A percentile compares a stretch with the other conserved stretches of the same genome.
These are phyloP conservation scores for Gomphus bonarii DNA, from an alignment of 1,284 basidiomycete genomes.

Conservation along the genomic window DNA sequence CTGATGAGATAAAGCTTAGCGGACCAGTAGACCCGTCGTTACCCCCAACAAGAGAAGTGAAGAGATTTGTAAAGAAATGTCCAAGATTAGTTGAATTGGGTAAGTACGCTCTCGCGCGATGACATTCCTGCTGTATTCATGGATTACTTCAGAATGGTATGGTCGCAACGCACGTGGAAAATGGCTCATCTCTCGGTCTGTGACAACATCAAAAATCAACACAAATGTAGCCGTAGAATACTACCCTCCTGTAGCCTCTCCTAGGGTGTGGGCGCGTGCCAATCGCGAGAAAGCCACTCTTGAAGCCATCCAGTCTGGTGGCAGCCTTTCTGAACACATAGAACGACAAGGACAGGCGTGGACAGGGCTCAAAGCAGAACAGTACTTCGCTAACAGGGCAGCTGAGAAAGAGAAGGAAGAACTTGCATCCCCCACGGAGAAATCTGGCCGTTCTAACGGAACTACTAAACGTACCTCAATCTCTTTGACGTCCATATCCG, in stretches of 20 bases:
- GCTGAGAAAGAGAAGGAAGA: constrained; percentile 17
- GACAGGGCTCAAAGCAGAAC: constrained; percentile 23
- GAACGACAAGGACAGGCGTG: constrained; percentile 22
- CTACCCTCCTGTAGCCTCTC: constrained; percentile 17
- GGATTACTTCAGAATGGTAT: constrained; percentile 24
- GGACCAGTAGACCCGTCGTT: constrained; percentile 22
- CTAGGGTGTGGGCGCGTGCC: constrained; percentile 17
- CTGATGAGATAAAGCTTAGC: constrained; percentile 18
- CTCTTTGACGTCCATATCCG: not conserved
- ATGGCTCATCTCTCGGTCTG: constrained; percentile 22
- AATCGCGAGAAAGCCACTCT: constrained; percentile 15
- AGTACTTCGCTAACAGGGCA: constrained; percentile 16
- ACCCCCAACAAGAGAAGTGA: constrained; percentile 27
- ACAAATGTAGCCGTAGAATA: constrained; percentile 25
- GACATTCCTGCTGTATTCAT: constrained; percentile 1
- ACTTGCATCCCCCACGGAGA: not conserved
- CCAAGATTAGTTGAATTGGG: constrained; percentile 22
- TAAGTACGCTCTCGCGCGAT: constrained; percentile 14
- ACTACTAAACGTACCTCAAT: not conserved
- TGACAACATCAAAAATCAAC: constrained; percentile 20
- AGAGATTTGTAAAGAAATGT: constrained; percentile 27
- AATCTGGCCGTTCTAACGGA: not conserved
- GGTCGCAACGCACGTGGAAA: constrained; percentile 25
- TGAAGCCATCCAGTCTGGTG: constrained; percentile 9
- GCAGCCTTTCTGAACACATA: constrained; percentile 16